Percentiles rank a stretch among this genome's conserved stretches.
Evolutionary conservation across 2,329 filamentous ascomycete species (phyloP).

Genomic region (Cercospora citrullina): DNA sequence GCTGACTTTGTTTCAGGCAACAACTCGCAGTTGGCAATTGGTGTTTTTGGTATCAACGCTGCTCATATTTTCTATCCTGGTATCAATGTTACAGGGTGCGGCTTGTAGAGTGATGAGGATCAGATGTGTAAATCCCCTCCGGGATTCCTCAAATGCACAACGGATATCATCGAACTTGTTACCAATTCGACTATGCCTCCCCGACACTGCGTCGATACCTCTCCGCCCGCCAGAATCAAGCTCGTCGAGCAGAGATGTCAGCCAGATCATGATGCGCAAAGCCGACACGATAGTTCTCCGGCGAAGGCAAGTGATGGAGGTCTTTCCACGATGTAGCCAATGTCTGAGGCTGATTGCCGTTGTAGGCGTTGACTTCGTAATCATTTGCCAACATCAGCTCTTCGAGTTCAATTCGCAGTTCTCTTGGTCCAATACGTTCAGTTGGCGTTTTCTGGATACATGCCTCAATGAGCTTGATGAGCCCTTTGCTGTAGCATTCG

Average conservation of each 20-base stretch:
- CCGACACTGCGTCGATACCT: background rate
- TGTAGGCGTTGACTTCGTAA: background rate
- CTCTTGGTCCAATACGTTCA: background rate
- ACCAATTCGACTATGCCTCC: no score
- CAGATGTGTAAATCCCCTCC: background rate
- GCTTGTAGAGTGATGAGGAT: background rate
- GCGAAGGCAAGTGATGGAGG: background rate
- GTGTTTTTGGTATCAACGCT: constrained; percentile 18
- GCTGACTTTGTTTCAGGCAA: constrained; percentile 11
- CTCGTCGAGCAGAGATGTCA: background rate
- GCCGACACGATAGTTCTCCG: background rate
- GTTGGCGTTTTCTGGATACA: background rate
- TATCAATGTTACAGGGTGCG: constrained; percentile 8
- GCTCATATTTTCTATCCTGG: constrained; percentile 20
- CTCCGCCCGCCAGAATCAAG: background rate
- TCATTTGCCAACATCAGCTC: background rate
- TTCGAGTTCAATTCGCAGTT: background rate
- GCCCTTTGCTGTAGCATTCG: background rate
- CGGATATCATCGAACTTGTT: no score
- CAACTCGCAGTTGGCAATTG: constrained; percentile 15
- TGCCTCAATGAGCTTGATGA: constrained; percentile 1
- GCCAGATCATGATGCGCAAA: background rate
- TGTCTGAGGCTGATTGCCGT: background rate
- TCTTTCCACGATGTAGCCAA: background rate
- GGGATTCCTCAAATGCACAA: background rate